Base-by-base conservation (phyloP, 495 filamentous ascomycete species). In the Penicillium macrosclerotiorum region DNA sequence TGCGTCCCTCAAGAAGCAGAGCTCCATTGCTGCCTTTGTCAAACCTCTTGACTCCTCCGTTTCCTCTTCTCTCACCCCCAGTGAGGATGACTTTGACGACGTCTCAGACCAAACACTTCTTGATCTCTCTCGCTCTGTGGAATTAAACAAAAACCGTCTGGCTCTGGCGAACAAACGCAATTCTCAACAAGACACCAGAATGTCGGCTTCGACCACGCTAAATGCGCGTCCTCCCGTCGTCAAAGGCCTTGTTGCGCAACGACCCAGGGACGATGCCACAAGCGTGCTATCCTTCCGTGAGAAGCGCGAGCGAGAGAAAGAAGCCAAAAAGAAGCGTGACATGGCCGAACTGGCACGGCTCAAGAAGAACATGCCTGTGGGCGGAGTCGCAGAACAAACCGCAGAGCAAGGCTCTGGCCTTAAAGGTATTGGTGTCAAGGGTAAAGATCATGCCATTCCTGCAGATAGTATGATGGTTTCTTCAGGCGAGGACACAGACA, bases 401-500 rank as follows among this genome's bases (percentile, higher is more conserved):
- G 71, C 74, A 1, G 84, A 87, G 40, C 87, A 88, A 63, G 89
- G 90, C 2, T 92, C 88, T 36, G 89, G 85, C 11, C 65, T 92
- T 14, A 75, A 78, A 45, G 85, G 83, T 34, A 79, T 93, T 51
- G 89, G 89, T 17, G 74, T 90, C 17, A 77, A 79, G 48, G 89
- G 88, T 51, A 94, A 92, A 65, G 90, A 93, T 39, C 86, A 86
- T 64, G 74, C 77, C 8, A 65, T 76, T 3, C 74, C 82, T 40
- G 84, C 81, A 35, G 84, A 86, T 43, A 88, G 88, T 50, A 89
- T 95, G 67, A 95, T 95, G 89, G 86, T 95, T 19, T 83, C 78
- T 4, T 82, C 79, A 25, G 79, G 74, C 9, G 79, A 80, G 18
- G 86, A 88, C 38, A 85, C 83, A n/a, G 85, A 86, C 25, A 84